A percentile compares a stretch with the other conserved stretches of the same genome.
Evolutionary conservation across 768 basidiomycete species (phyloP).

Genomic region (Tulasnella sp.): DNA sequence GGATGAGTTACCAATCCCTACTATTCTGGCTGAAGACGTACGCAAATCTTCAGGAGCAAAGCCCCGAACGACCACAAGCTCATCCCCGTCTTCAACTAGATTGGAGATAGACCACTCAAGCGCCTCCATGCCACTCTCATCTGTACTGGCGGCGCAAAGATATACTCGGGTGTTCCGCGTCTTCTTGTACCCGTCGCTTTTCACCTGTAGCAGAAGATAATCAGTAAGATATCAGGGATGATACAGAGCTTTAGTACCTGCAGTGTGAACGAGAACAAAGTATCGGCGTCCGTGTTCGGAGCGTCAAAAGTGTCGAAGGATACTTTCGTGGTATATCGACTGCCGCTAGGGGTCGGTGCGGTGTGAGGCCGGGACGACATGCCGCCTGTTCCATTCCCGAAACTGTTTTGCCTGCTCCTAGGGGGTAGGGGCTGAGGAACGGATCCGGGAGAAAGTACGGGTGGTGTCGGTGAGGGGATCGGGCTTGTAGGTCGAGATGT

Average conservation of each 20-base stretch:
- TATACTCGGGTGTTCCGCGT: conserved; percentile 82
- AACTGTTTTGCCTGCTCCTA: conserved; percentile 1
- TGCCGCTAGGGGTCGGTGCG: background rate
- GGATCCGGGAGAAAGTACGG: conserved; percentile 12
- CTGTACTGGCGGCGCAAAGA: conserved; percentile 83
- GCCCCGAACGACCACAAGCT: conserved; percentile 88
- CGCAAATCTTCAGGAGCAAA: conserved; percentile 85
- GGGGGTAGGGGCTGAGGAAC: conserved; percentile 21
- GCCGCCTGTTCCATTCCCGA: background rate
- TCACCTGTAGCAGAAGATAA: conserved; percentile 51
- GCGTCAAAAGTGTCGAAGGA: conserved; percentile 90
- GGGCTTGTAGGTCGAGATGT: conserved; percentile 30
- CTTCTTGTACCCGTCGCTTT: conserved; percentile 78
- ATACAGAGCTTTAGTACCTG: conserved; percentile 43
- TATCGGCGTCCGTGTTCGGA: conserved; percentile 54
- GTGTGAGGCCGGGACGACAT: background rate
- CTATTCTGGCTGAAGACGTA: conserved; percentile 44
- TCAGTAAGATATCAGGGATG: background rate
- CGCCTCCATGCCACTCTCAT: conserved; percentile 86
- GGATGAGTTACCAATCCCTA: background rate
- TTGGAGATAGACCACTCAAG: conserved; percentile 90
- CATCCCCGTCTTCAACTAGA: conserved; percentile 86
- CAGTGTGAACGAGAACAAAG: conserved; percentile 87
- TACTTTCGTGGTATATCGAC: conserved; percentile 61
- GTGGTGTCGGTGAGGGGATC: conserved; percentile 13